Percentiles rank a stretch among this genome's conserved stretches.
phyloP scores from a whole-genome alignment of 257 asterid species.

The Gentiana dahurica region DNA sequence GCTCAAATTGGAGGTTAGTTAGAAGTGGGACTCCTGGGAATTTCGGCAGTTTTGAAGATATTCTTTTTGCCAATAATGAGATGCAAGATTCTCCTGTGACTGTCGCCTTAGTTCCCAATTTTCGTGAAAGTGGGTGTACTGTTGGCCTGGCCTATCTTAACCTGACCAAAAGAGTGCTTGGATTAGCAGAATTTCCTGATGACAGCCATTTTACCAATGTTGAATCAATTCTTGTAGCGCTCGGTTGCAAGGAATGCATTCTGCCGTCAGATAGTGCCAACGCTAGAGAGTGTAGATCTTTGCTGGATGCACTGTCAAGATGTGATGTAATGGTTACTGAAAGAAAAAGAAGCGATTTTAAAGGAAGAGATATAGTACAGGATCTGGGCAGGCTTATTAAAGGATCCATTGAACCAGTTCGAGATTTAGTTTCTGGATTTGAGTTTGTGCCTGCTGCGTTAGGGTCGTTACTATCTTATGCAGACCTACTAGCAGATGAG shows the following conservation, averaged over 20 bases:
- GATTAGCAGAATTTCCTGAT: conserved; percentile 84
- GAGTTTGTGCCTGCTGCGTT: conserved; percentile 77
- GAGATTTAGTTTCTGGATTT: conserved; percentile 74
- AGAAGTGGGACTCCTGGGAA: conserved; percentile 92
- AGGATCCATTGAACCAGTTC: conserved; percentile 73
- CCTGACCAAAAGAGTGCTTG: conserved; percentile 68
- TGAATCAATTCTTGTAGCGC: conserved; percentile 91
- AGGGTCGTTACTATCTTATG: conserved; percentile 62
- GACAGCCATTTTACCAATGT: conserved; percentile 86
- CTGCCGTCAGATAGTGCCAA: conserved; percentile 57
- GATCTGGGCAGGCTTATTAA: conserved; percentile 90
- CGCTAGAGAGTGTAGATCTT: conserved; percentile 52
- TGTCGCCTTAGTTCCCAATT: conserved; percentile 51
- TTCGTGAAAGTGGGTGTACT: conserved; percentile 65
- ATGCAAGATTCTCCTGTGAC: conserved; percentile 91
- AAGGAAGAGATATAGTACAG: conserved; percentile 72
- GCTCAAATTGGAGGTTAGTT: conserved; percentile 74
- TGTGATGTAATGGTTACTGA: conserved; percentile 88
- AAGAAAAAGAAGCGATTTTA: conserved; percentile 77
- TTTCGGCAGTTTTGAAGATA: conserved; percentile 81
- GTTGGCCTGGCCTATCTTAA: conserved; percentile 83
- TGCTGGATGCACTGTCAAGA: conserved; percentile 74
- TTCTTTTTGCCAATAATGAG: conserved; percentile 85
- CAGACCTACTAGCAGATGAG: conserved; percentile 86
- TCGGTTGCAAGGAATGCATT: conserved; percentile 96